Base-by-base conservation (phyloP, 345 rosid genomes). In the Diplotaxis tenuifolia region DNA sequence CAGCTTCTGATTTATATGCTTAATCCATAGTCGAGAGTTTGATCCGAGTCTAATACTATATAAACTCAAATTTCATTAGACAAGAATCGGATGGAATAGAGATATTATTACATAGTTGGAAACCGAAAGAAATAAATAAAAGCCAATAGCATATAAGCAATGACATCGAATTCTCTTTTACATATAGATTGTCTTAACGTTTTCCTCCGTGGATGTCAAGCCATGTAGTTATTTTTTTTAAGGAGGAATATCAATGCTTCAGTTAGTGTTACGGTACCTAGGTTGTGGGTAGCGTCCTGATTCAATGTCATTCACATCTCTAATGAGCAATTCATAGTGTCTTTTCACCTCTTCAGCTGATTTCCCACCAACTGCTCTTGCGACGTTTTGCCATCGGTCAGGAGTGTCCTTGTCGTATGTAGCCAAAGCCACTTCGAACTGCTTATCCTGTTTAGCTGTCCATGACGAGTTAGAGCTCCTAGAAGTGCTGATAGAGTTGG, bases 301-400 rank as follows among this genome's bases (percentile, higher is more conserved):
- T 68, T 93, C 98, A 57, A 93, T 93, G 77, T 88, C 96, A 59
- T 74, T 83, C 52, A 93, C 75, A 80, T 93, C 98, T 75, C 59
- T 89, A 15, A 91, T 57, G 14, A 93, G 92, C 50, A 89, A 57
- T 52, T 89, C 97, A 18, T 91, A 93, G 67, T 85, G 97, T 62
- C 72, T 73, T 78, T 83, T 87, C 10, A 93, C 96, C 72, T 93
- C 98, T 42, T 88, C 96, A 0, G 81, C 84, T 10, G 98, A 82
- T 81, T 81, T 93, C 2, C 91, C 96, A 7, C 86, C 91, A 6
- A 90, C 96, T 12, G 86, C 97, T 57, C 70, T 86, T 47, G 96
- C 97, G 9, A 93, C 79, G 75, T 93, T 90, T 60, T 84, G 90
- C 98, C 98, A 93, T 31, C 98, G 89, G 54, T 89, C 97, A 2